Evolutionary conservation across 176 grass and related monocot genomes (phyloP), one percentile per base, ranked within the genome.

Genomic region (Panicum miliaceum): DNA sequence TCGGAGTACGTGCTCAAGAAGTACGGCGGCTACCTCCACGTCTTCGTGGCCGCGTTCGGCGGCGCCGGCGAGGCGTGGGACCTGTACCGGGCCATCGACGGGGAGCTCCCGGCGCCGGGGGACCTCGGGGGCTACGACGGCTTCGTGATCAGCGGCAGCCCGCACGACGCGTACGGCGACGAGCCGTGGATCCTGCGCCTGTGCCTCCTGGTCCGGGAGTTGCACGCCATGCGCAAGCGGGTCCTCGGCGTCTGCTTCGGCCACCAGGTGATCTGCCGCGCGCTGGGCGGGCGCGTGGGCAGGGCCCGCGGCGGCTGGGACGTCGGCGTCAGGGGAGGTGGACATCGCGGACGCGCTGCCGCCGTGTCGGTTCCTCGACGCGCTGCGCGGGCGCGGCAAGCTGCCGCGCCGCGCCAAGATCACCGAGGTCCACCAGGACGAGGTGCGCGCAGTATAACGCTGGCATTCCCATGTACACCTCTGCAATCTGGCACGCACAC

Each of bases 241-340:
- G 82, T 98, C 29, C 89, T 98, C 67, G 93, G 96, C 63, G 86
- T 98, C 83, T 95, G 96, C 89, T 98, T 98, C 80, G 96, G 96
- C 54, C 96, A 95, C 87, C 96, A 98, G 93, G 83, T 98, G 25
- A 66, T 95, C 68, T 98, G 93, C 88, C 93, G 89, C 26, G 91
- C 96, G 6, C 34, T 98, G 7, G 96, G 96, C 1, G 96, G 96
- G 3, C 91, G 66, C 13, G 89, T 92, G 2, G 85, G 69, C 50
- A 89, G 70, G 83, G 87, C 93, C 5, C 68, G 36, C 43, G 32
- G 8, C 38, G 96, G 96, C 1, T 95, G 96, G 93, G 96, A 95
- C 76, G 66, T 95, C 8, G 93, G 93, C 41, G 75, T 98, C 63
- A 88, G 76, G 76, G 79, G 89, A 92, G 88, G 93, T 93, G 63